Conservation (phyloP, 1,284 basidiomycete species). For the Cyathus olla region DNA sequence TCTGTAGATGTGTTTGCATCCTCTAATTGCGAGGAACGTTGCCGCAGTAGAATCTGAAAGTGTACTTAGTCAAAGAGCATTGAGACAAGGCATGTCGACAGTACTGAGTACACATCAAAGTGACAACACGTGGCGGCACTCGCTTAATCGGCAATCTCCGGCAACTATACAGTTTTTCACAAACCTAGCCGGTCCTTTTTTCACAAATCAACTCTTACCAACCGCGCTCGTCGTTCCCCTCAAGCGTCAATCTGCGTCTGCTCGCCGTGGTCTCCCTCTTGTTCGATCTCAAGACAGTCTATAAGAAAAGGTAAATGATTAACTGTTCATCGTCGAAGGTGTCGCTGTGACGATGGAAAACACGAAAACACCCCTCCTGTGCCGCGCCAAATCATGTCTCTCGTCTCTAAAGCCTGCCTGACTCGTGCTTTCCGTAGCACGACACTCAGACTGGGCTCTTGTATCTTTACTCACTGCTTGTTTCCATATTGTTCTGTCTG, state of each 20-base stretch:
- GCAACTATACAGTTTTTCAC: not conserved
- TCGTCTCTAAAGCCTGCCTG: conserved; percentile 65
- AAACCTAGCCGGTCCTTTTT: too few relatives aligned
- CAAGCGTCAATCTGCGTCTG: too few relatives aligned
- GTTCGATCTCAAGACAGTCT: not conserved
- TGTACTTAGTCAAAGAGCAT: too few relatives aligned
- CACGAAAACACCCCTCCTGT: not conserved
- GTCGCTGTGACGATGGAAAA: not conserved
- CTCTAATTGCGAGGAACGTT: too few relatives aligned
- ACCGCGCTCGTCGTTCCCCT: too few relatives aligned
- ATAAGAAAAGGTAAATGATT: not conserved
- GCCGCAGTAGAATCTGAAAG: too few relatives aligned
- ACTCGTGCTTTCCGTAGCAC: conserved; percentile 83
- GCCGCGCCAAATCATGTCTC: not conserved
- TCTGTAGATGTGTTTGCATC: too few relatives aligned
- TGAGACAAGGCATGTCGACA: too few relatives aligned
- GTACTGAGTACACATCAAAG: too few relatives aligned
- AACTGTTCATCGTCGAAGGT: not conserved
- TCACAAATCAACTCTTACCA: too few relatives aligned
- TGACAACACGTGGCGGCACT: too few relatives aligned
- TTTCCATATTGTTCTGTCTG: conserved; percentile 18
- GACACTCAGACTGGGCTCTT: conserved; percentile 82
- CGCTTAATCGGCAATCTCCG: not conserved
- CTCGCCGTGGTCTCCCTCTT: not conserved
- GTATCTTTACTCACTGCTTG: conserved; percentile 41